Percentiles rank a stretch among this genome's conserved stretches.
These are phyloP conservation scores for Zygosaccharomyces kombuchaensis DNA, from an alignment of 805 yeast genomes.

Conservation along the genomic window DNA sequence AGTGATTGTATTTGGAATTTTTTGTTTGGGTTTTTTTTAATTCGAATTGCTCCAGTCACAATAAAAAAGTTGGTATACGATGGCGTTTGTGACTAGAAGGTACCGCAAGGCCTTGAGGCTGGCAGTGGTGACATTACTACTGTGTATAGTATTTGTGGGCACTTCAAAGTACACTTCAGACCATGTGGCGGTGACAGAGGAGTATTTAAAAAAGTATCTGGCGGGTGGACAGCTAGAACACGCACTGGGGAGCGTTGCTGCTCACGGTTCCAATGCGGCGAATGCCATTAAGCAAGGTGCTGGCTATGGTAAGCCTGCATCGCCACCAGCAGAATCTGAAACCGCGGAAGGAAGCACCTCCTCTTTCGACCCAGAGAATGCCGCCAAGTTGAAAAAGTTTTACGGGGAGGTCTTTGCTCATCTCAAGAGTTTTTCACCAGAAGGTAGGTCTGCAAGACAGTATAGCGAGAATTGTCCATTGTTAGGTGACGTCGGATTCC, in stretches of 20 bases:
- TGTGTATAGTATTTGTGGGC: conserved; percentile 13
- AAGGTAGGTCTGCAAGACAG: conserved; percentile 21
- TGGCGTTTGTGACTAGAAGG: conserved; percentile 18
- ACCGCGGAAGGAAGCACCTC: not conserved
- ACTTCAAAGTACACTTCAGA: conserved; percentile 15
- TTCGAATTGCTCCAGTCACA: not conserved
- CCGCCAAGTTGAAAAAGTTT: conserved; percentile 19
- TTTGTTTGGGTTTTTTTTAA: not conserved
- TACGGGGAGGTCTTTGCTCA: conserved; percentile 26
- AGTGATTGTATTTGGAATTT: not conserved
- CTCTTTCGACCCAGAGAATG: not conserved
- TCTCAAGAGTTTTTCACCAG: conserved; percentile 24
- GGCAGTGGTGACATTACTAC: conserved; percentile 9
- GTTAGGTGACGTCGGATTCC: conserved; percentile 23
- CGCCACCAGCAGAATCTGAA: not conserved
- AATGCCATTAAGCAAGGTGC: conserved; percentile 1
- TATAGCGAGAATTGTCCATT: conserved; percentile 20
- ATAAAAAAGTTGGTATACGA: not conserved
- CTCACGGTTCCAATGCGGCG: conserved; percentile 3
- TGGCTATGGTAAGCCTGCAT: not conserved
- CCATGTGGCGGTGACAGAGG: conserved; percentile 17
- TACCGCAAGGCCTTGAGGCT: conserved; percentile 20
- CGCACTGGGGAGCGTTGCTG: conserved; percentile 1
- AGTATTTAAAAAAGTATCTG: conserved; percentile 14
- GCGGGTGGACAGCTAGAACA: conserved; percentile 1